Base-by-base conservation (phyloP, 805 yeast species). In the Schwanniomyces sp. region DNA sequence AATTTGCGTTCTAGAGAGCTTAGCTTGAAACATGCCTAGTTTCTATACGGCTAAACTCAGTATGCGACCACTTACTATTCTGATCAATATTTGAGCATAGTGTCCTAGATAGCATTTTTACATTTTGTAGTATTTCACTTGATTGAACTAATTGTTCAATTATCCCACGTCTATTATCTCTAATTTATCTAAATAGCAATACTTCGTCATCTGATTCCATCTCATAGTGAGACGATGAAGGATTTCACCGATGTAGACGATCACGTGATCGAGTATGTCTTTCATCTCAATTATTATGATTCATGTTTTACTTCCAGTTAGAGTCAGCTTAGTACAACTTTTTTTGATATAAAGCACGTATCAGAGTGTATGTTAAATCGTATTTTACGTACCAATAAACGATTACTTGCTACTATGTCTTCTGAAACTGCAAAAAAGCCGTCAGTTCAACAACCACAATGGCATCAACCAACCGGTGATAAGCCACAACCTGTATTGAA, bases 1-100 rank as follows among this genome's bases (percentile, higher is more conserved):
- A 73, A 73, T 73, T 73, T 73, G 78, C 78, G 78, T 73, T 73
- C 74, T 61, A 73, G 76, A 67, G 72, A 62, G 53, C 49, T 52
- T 52, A 49, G 46, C 50, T 56, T 54, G 76, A 65, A 61, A 70
- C 46, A 68, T 57, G 78, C 78, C 78, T 71, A 69, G 77, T 72
- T 71, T 66, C 76, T 61, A 54, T 43, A 51, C 51, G 69, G 73
- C 57, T 51, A 51, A 54, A 42, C 49, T 57, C 57, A 57, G 34
- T 55, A 72, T 73, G 78, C 76, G 76, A 73, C 76, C 75, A 71
- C 49, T 50, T 45, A 46, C 17, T 46, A 40, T 42, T 41, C 51
- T 47, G 50, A 48, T 37, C 40, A 24, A 37, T 26, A 37, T 37
- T 21, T 14, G 40, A 37, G 36, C 24, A 3, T 21, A 21, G 24